Base-by-base conservation (phyloP, 1,284 basidiomycete genomes). In the Golubevia pallescens region DNA sequence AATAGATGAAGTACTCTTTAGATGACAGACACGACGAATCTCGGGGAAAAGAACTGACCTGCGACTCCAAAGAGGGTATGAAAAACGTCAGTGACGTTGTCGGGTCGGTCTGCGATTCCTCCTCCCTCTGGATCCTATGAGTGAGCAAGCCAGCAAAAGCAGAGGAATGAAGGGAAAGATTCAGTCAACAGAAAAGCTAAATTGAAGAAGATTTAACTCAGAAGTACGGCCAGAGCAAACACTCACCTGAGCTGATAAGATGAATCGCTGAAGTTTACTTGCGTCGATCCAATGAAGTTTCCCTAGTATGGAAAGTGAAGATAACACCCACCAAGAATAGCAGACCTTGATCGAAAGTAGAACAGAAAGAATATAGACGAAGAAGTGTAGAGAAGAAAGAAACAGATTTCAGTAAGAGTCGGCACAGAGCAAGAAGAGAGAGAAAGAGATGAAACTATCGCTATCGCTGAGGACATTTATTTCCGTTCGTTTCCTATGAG, bases 291-390 rank as follows among this genome's bases (percentile, higher is more conserved):
- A 99, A 8, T 90, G 87, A 19, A 95, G 86, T 78, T 92, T 93
- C 57, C 91, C 90, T 51, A 99, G 86, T 66, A 97, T 95, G 19
- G 93, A 91, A 60, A 99, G 86, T 0, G 93, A 88, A 0, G 95
- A 95, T 1, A 99, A 89, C 3, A 96, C 94, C 95, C 95, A 99
- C 88, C 94, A 96, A 77, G 93, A 94, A 87, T 99, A 99, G 87
- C 97, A 99, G 1, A 97, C 93, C 94, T 95, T 70, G 5, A n/a
- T 14, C 34, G 34, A 38, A 10, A 38, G 34, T 10, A 16, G 59
- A 57, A 14, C 14, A 13, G 56, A 34, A 13, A 14, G 20, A 13
- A 58, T 38, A 10, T 3, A 32, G 54, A 23, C 19, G 7, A 52
- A 7, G 63, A 58, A 19, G 5, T 16, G 28, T 19, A 52, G 3